phyloP scores from a whole-genome alignment of 2,329 filamentous ascomycete genomes.

The Microsporum canis region DNA sequence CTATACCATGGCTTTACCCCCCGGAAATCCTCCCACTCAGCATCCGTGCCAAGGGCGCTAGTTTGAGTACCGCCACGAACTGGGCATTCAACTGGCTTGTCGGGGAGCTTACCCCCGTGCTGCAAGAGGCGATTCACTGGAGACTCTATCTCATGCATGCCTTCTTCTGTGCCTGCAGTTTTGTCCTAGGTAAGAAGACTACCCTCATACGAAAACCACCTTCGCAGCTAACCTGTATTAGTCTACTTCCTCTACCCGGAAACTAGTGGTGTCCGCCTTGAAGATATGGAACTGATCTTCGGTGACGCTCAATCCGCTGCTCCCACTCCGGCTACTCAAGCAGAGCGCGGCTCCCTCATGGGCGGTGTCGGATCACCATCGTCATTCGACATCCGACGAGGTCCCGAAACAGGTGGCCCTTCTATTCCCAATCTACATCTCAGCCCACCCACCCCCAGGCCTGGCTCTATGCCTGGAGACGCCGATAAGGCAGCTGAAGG shows the following conservation, averaged over 20 bases:
- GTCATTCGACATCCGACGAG: constrained; percentile 57
- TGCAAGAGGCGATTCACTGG: constrained; percentile 90
- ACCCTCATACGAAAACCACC: background rate
- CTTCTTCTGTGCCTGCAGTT: constrained; percentile 91
- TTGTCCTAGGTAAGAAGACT: constrained; percentile 72
- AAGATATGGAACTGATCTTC: constrained; percentile 93
- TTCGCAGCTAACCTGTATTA: constrained; percentile 28
- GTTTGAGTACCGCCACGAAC: constrained; percentile 88
- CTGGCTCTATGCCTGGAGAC: constrained; percentile 13
- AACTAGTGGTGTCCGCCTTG: constrained; percentile 84
- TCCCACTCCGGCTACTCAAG: constrained; percentile 63
- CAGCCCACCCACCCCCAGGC: constrained; percentile 54
- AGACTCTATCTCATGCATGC: constrained; percentile 88
- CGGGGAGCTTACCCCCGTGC: constrained; percentile 83
- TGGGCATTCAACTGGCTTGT: constrained; percentile 99
- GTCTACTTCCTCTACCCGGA: constrained; percentile 98
- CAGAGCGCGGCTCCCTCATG: constrained; percentile 74
- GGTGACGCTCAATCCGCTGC: constrained; percentile 81
- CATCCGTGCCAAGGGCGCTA: constrained; percentile 93
- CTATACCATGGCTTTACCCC: constrained; percentile 95
- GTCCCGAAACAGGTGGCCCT: constrained; percentile 33
- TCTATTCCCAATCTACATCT: constrained; percentile 74
- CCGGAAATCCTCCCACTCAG: constrained; percentile 97
- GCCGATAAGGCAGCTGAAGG: constrained; percentile 18
- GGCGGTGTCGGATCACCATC: constrained; percentile 61